phyloP scores from a whole-genome alignment of 768 basidiomycete genomes.

The Russula griseocarnosa region DNA sequence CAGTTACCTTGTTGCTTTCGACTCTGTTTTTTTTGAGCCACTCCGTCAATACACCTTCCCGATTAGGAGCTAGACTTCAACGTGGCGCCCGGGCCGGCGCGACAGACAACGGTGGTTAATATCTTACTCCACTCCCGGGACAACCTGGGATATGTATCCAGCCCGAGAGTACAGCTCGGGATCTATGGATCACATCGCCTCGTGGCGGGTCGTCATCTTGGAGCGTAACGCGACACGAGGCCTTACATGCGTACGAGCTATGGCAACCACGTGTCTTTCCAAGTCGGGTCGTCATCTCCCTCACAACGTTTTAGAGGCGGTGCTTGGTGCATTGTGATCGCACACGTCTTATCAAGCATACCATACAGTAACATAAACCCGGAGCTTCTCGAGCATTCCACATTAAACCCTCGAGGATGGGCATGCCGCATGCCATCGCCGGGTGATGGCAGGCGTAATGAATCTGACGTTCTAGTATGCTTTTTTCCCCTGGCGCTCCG shows the following conservation, averaged over 20 bases:
- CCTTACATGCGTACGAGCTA: background rate
- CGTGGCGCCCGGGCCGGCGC: too few species aligned
- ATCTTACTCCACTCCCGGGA: too few species aligned
- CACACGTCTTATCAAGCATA: background rate
- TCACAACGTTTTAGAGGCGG: background rate
- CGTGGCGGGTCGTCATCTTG: background rate
- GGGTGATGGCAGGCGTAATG: background rate
- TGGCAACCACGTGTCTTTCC: constrained; percentile 9
- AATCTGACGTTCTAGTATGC: background rate
- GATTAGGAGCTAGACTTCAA: too few species aligned
- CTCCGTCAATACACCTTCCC: too few species aligned
- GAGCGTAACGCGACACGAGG: constrained; percentile 6
- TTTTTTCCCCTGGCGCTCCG: background rate
- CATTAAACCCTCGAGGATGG: constrained; percentile 14
- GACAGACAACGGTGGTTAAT: too few species aligned
- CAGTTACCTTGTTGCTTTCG: too few species aligned
- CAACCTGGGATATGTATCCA: too few species aligned
- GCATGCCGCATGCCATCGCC: too few species aligned
- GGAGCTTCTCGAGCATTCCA: background rate
- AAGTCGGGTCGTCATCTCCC: background rate
- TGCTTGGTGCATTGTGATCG: background rate
- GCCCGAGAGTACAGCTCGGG: background rate
- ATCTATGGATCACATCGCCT: background rate
- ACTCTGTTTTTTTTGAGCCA: too few species aligned
- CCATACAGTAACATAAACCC: background rate